A percentile compares a stretch with the other conserved stretches of the same genome.
Evolutionary conservation across 768 basidiomycete species (phyloP).

Genomic region (Lactarius tabidus): DNA sequence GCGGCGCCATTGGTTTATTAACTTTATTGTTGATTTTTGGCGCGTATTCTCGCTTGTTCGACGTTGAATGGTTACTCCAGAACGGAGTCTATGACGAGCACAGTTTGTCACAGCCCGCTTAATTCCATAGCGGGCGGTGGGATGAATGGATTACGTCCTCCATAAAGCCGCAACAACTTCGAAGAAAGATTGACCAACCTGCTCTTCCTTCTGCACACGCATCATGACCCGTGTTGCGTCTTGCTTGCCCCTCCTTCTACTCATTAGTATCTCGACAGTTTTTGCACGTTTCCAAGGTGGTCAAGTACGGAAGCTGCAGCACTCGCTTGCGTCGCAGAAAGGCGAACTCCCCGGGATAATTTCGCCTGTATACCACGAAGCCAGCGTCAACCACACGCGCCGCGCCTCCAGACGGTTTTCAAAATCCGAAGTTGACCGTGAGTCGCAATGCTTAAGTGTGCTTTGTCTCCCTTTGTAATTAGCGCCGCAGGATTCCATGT

Average conservation of each 20-base stretch:
- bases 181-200: background rate
- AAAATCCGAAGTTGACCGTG: conserved; percentile 10
- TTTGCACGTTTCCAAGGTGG: background rate
- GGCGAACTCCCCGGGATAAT: background rate
- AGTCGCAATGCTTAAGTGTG: background rate
- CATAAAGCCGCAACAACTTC: conserved; percentile 7
- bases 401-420: conserved; percentile 1
- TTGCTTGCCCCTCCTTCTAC: background rate
- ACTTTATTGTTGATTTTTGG: background rate
- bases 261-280: conserved; percentile 1
- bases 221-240: background rate
- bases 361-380: background rate
- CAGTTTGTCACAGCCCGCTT: background rate
- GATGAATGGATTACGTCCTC: background rate
- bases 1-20: background rate
- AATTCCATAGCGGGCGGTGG: background rate
- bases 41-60: background rate
- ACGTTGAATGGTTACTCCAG: background rate
- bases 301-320: background rate
- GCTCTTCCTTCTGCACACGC: background rate
- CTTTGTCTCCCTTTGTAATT: background rate
- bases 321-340: background rate
- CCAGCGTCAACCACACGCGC: background rate
- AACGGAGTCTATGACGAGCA: background rate
- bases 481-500: conserved; percentile 15